Base-by-base conservation (phyloP, 257 asterid species). In the Gynochthodes officinalis region DNA sequence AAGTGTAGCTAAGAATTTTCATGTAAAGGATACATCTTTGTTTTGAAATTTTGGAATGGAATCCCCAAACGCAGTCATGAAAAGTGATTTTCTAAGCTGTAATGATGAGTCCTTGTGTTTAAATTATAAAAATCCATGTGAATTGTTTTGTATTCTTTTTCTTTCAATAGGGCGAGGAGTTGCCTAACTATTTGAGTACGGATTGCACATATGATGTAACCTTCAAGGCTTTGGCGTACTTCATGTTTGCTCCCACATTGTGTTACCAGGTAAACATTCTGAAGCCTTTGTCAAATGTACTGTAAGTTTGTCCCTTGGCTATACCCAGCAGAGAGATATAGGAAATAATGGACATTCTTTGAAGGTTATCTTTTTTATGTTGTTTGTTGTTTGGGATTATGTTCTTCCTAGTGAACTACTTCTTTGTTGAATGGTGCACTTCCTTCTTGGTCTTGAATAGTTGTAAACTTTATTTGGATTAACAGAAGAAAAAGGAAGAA, bases 181-280 rank as follows among this genome's bases (percentile, higher is more conserved):
- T 79, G 54, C 87, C 93, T 72, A 80, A 77, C 69, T 83, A 82
- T 77, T 83, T 87, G 83, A 80, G 81, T 82, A 72, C 81, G 78
- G 93, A 83, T 73, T 84, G 79, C 83, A 79, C 87, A 15, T 84
- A 85, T 63, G 84, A 82, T 79, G 88, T 89, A 44, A 84, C 80
- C 81, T 86, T 95, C 84, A 84, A 84, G 88, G 87, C 95, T 84
- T 79, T 95, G 80, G 90, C 53, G 52, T 95, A 95, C 86, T 92
- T 95, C 84, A 83, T 92, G 94, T 85, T 90, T 76, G 97, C 99
- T 78, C 99, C 99, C 50, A 95, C 99, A 27, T 77, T 95, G 67
- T 95, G 99, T 81, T 95, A 92, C 83, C 99, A 95, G 97, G 99
- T 95, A 85, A 70, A 57, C 50, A 50, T 28, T 40, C 73, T 54